Percentiles rank a stretch among this genome's conserved stretches.
phyloP scores from a whole-genome alignment of 2,329 filamentous ascomycete genomes.

The Hypoxylon sp. region DNA sequence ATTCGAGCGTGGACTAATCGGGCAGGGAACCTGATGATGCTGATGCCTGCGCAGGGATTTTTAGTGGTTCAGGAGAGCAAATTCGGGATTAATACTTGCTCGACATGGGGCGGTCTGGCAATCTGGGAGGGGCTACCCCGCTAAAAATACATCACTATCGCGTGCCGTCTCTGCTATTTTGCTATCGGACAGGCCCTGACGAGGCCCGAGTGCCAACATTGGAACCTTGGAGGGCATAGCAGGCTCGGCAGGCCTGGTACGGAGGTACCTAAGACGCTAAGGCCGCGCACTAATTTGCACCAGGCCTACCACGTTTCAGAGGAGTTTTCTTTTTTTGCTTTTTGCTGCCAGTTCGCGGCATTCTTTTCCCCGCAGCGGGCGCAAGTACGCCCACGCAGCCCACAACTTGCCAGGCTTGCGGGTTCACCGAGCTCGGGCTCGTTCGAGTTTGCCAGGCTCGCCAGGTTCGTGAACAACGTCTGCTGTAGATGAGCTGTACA shows the following conservation, averaged over 20 bases:
- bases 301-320: constrained; percentile 18
- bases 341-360: constrained; percentile 9
- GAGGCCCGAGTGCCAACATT: too few species aligned
- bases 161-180: not conserved
- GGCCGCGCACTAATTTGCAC: not conserved
- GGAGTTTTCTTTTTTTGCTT: not conserved
- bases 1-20: not conserved
- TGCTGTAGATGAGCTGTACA: too few species aligned
- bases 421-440: too few species aligned
- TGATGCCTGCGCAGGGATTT: not conserved
- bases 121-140: constrained; percentile 13
- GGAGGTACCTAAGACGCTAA: not conserved
- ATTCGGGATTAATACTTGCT: constrained; percentile 22
- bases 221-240: too few species aligned
- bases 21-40: constrained; percentile 21
- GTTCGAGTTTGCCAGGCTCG: too few species aligned
- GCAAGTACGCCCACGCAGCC: not conserved
- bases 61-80: constrained; percentile 11
- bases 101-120: constrained; percentile 16
- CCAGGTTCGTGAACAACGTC: too few species aligned
- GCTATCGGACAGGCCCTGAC: too few species aligned
- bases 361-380: not conserved
- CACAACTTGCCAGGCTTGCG: too few species aligned
- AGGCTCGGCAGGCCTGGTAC: too few species aligned
- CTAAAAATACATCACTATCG: constrained; percentile 17